Base-by-base conservation (phyloP, 1,139 yeast genomes). In the Starmera stellimalicola region DNA sequence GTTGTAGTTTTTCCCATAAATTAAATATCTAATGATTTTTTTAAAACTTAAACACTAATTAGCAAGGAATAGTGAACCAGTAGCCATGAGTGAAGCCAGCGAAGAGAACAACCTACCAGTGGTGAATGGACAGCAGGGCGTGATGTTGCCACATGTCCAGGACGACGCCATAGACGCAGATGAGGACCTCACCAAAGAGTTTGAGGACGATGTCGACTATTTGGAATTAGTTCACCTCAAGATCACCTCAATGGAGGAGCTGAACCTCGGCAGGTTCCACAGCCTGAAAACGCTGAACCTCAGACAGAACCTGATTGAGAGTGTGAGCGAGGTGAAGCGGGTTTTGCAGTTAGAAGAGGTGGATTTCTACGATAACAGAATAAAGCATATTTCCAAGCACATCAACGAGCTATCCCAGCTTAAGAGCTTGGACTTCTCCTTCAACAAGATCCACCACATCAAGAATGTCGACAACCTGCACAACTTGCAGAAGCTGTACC, bases 341-440 rank as follows among this genome's bases (percentile, higher is more conserved):
- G 54, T 88, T 16, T 65, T 68, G 2, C 68, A 71, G 18, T 48
- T 91, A 46, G 83, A 74, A 44, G 94, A 87, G 44, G 62, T 93
- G 42, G 98, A 91, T 54, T 65, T 88, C 25, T 93, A 93, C 53
- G 98, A 93, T 57, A 93, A 93, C 58, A 64, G 95, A 45, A 81
- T 93, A 45, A 76, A 80, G 42, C 96, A 88, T 52, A 84, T 91
- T 35, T 80, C 91, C 12, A 59, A 60, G 19, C 77, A 72, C 45
- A 55, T 85, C 27, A 73, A 70, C 37, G 76, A 75, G 37, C 70
- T 85, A 45, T 58, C 57, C 10, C 68, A 73, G 18, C 59, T 91
- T 50, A 68, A 58, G 37, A 69, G 57, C 35, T 64, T 93, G 44
- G 99, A 93, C 56, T 65, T 93, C 24, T 83, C 95, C 27, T 93